These are phyloP conservation scores for Cornus controversa DNA, from an alignment of 148 eudicot species.

Conservation along the genomic window DNA sequence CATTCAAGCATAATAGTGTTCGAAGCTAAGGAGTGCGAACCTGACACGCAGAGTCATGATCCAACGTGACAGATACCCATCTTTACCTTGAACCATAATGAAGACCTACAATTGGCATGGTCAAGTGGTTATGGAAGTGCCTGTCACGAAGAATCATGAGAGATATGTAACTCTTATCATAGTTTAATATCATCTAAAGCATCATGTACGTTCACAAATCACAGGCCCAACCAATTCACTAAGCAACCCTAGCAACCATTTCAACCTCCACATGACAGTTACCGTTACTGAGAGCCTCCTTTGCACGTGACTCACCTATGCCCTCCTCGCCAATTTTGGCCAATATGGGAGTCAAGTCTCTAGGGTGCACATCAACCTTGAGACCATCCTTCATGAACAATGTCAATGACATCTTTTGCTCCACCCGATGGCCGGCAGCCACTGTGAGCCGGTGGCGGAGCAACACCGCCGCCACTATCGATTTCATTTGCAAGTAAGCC, in stretches of 20 bases:
- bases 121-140: neutral
- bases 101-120: neutral
- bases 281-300: neutral
- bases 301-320: neutral
- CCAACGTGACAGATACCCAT: neutral
- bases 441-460: slow-evolving; percentile 72
- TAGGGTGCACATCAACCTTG: slow-evolving; percentile 57
- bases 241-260: slow-evolving; percentile 3
- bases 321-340: slow-evolving; percentile 32
- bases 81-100: neutral
- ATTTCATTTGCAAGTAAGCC: slow-evolving; percentile 90
- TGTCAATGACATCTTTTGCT: slow-evolving; percentile 92
- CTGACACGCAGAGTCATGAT: neutral
- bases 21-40: too few relatives aligned
- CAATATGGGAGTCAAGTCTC: slow-evolving; percentile 56
- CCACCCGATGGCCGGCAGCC: slow-evolving; percentile 68
- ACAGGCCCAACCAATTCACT: slow-evolving; percentile 1
- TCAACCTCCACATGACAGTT: neutral
- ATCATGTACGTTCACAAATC: slow-evolving; percentile 3
- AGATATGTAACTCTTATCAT: neutral
- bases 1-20: neutral
- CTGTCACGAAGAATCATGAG: slow-evolving; percentile 5
- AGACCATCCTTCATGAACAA: slow-evolving; percentile 86
- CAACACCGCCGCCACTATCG: slow-evolving; percentile 66
- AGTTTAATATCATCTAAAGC: neutral